Evolutionary conservation across 306 rosid genomes (phyloP).

Genomic region (Hippophae tibetana): DNA sequence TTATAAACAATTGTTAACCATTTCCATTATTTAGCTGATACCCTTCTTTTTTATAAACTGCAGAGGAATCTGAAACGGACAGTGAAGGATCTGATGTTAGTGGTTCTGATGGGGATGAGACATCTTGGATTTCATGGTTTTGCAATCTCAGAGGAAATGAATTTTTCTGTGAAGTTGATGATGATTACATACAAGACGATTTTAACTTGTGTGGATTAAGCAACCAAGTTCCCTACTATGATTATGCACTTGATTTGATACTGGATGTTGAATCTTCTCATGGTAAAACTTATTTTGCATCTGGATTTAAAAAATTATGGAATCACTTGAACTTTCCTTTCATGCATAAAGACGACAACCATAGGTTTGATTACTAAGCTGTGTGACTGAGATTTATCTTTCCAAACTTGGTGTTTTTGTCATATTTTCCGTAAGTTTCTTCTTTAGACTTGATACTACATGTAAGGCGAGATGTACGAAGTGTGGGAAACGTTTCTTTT

Average conservation of each 20-base stretch:
- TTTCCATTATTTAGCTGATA: constrained; percentile 16
- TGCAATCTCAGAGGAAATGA: constrained; percentile 83
- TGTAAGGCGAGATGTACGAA: neutral
- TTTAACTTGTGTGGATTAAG: constrained; percentile 81
- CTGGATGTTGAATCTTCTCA: constrained; percentile 77
- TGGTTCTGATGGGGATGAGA: constrained; percentile 77
- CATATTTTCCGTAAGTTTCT: neutral
- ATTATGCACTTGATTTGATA: constrained; percentile 77
- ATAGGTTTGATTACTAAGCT: neutral
- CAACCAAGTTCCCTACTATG: constrained; percentile 77
- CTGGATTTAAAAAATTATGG: no score
- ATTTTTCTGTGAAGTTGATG: constrained; percentile 75
- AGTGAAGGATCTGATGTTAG: constrained; percentile 69
- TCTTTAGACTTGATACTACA: constrained; percentile 7
- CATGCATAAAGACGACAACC: no score
- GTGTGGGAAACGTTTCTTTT: neutral
- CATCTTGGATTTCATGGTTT: constrained; percentile 86
- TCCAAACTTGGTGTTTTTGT: neutral
- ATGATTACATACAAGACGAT: constrained; percentile 78
- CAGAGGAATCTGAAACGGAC: constrained; percentile 76
- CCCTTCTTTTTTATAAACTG: constrained; percentile 18
- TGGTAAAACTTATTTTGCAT: constrained; percentile 32
- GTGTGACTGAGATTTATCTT: neutral
- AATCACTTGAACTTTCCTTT: neutral
- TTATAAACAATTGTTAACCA: neutral